Percentiles rank a stretch among this genome's conserved stretches.
phyloP scores from a whole-genome alignment of 176 grass and related monocot species.

The Zoysia pacifica region DNA sequence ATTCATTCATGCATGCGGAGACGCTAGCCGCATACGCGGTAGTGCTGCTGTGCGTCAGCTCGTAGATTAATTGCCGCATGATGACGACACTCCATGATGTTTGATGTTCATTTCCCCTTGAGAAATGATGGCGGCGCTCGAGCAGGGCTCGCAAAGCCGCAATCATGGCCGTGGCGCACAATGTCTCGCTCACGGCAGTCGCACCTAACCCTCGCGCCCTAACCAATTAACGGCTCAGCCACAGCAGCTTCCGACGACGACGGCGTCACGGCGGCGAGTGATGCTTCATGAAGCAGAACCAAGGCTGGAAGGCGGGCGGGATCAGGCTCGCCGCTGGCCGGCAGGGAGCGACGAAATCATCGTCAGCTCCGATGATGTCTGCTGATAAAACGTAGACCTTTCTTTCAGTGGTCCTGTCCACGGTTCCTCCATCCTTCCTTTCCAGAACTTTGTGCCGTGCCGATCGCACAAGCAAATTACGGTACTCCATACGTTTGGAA shows the following conservation, averaged over 20 bases:
- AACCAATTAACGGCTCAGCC: not conserved
- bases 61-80: too few relatives aligned
- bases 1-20: too few relatives aligned
- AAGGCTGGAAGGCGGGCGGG: too few relatives aligned
- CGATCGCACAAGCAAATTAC: too few relatives aligned
- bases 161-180: conserved; percentile 25
- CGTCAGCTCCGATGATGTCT: not conserved
- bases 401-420: not conserved
- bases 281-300: not conserved
- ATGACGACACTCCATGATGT: too few relatives aligned
- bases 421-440: not conserved
- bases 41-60: too few relatives aligned
- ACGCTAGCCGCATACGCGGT: too few relatives aligned
- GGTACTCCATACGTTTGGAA: too few relatives aligned
- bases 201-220: conserved; percentile 9
- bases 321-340: not conserved
- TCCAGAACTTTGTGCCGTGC: not conserved
- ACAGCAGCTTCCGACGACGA: not conserved
- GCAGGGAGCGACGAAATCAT: not conserved
- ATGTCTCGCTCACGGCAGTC: not conserved
- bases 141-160: conserved; percentile 41
- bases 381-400: not conserved
- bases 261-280: too few relatives aligned
- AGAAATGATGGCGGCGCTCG: conserved; percentile 18
- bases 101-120: too few relatives aligned